Base-by-base conservation (phyloP, 2,329 filamentous ascomycete genomes). In the Trichoderma endophyticum region DNA sequence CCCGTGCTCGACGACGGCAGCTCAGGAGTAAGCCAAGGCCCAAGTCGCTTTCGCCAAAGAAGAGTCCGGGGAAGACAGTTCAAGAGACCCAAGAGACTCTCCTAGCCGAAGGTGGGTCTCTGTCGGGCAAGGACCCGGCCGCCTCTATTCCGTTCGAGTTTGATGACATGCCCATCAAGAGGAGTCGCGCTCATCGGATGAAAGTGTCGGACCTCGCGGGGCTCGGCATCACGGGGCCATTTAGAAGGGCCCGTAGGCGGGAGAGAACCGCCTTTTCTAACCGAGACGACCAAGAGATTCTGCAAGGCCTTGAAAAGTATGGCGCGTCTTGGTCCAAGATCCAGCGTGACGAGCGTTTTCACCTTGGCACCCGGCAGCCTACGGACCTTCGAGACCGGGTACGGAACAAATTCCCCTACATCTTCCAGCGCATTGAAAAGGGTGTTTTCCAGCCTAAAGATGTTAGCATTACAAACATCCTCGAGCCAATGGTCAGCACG, bases 311-410 rank as follows among this genome's bases (percentile, higher is more conserved):
- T 48, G 82, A 88, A 51, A 77, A 84, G 4, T 90, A 91, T 76
- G 89, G 89, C 0, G 87, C 89, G 9, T 86, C 88, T 9, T 91
- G 90, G 89, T 90, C 89, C 66, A 88, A 87, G 78, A 91, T 91
- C 24, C 89, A 90, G 77, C 84, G 88, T 43, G 89, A 91, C 73
- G 79, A 85, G 15, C 83, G 83, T 32, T 90, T 89, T 78, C 83
- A 88, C 72, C 81, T 91, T n/a, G 84, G 86, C 5, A 86, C 79
- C 72, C 83, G 89, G 59, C 87, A 90, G 74, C 89, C 89, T 1
- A 91, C 89, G 0, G 89, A 91, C 76, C 78, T 91, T 66, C 83
- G 89, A 73, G 89, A 91, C 74, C 84, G 89, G 26, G 84, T 91
- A 36, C 85, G 89, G 57, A 91, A 91, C 79, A 90, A 89, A 75